Percentiles rank a stretch among this genome's conserved stretches.
Evolutionary conservation across 371 early-diverging fungal genomes (phyloP).

Genomic region (Dichotomocladium elegans): DNA sequence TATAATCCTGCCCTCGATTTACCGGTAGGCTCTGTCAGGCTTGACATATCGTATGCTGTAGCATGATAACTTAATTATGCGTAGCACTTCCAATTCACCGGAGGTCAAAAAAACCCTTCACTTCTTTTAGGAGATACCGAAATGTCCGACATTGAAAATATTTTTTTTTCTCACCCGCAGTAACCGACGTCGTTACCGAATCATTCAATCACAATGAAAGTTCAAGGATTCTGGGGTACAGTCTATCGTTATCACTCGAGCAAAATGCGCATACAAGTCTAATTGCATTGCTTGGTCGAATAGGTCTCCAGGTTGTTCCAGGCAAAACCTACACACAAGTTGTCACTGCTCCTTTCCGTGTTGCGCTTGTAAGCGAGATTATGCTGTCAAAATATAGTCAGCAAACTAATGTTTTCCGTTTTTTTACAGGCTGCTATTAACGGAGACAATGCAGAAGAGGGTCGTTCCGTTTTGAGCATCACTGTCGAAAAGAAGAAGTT

Average conservation of each 20-base stretch:
- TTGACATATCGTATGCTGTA: too few species aligned
- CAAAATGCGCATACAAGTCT: background rate
- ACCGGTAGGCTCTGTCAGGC: too few species aligned
- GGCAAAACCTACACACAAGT: slow-evolving; percentile 62
- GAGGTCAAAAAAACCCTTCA: too few species aligned
- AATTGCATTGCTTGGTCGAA: background rate
- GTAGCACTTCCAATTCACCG: too few species aligned
- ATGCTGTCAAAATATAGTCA: too few species aligned
- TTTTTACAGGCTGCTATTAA: slow-evolving; percentile 64
- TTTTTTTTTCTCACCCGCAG: background rate
- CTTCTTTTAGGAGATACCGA: too few species aligned
- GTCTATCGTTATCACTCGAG: background rate
- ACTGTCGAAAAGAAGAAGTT: slow-evolving; percentile 67
- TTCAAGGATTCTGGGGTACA: slow-evolving; percentile 22
- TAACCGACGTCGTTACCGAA: background rate
- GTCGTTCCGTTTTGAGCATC: slow-evolving; percentile 61
- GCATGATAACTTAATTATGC: too few species aligned
- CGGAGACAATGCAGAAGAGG: slow-evolving; percentile 37
- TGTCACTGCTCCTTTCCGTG: slow-evolving; percentile 69
- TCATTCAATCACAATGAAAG: slow-evolving; percentile 5
- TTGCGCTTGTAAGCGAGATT: slow-evolving; percentile 69
- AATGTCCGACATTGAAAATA: background rate
- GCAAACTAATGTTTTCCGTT: too few species aligned
- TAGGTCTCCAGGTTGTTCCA: slow-evolving; percentile 55
- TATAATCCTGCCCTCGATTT: too few species aligned